phyloP scores from a whole-genome alignment of 176 grass and related monocot species.

The Lolium perenne region DNA sequence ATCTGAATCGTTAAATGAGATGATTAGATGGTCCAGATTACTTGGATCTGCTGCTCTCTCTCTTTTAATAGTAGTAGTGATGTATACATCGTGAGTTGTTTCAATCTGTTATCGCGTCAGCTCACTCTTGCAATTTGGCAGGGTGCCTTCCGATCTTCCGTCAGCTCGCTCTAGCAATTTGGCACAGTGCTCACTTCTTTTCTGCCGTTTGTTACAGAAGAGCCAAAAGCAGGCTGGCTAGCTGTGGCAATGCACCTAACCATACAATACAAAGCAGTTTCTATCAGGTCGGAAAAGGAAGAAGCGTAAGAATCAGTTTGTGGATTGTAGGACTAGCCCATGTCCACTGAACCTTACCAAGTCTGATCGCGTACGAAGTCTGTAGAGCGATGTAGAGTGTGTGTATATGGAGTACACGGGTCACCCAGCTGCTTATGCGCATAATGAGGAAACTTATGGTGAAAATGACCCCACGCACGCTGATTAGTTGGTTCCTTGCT shows the following conservation, averaged over 20 bases:
- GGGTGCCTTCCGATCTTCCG: too few relatives aligned
- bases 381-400: too few relatives aligned
- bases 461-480: background rate
- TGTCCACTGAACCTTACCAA: background rate
- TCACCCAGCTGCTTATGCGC: background rate
- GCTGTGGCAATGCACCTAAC: background rate
- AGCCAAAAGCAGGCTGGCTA: background rate
- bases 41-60: too few relatives aligned
- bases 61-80: too few relatives aligned
- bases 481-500: slow-evolving; percentile 21
- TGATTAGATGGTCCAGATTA: too few relatives aligned
- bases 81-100: background rate
- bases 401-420: background rate
- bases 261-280: background rate
- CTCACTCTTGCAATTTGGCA: background rate
- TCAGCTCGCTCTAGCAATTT: background rate
- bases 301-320: background rate
- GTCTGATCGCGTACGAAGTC: background rate
- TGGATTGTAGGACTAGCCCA: background rate
- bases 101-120: background rate
- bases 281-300: background rate
- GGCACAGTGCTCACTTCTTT: background rate
- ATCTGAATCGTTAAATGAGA: too few relatives aligned
- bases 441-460: background rate
- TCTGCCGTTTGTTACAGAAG: background rate